These are phyloP conservation scores for Clausena lansium DNA, from an alignment of 345 rosid species.

Conservation along the genomic window DNA sequence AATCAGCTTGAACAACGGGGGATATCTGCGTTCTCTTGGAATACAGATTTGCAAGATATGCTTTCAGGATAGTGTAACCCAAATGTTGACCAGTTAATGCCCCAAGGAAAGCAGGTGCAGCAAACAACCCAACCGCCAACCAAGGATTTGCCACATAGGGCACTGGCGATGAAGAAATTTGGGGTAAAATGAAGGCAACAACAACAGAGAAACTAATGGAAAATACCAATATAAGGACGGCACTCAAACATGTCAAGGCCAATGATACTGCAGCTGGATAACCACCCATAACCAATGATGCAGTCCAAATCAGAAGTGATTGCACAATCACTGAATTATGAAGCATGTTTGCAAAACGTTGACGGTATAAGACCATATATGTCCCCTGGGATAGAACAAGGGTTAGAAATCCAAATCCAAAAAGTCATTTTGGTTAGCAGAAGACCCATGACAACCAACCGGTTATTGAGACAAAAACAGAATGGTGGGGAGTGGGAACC, in stretches of 20 bases:
- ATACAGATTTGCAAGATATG: conserved; percentile 45
- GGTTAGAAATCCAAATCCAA: conserved; percentile 16
- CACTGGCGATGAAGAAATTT: conserved; percentile 67
- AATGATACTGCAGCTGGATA: conserved; percentile 61
- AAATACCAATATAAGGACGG: conserved; percentile 61
- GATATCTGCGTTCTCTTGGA: conserved; percentile 52
- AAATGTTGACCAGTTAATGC: conserved; percentile 86
- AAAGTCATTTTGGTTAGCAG: conserved; percentile 3
- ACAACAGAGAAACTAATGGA: conserved; percentile 68
- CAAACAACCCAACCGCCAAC: conserved; percentile 83
- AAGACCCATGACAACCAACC: conserved; percentile 7
- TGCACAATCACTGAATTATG: conserved; percentile 80
- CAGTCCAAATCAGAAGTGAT: conserved; percentile 74
- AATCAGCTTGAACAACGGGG: conserved; percentile 40
- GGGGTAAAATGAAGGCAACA: conserved; percentile 69
- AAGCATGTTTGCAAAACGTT: conserved; percentile 67
- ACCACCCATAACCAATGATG: conserved; percentile 93
- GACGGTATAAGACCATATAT: conserved; percentile 73
- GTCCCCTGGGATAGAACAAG: conserved; percentile 58
- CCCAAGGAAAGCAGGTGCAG: conserved; percentile 85
- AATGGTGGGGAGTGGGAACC: not conserved
- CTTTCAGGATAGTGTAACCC: conserved; percentile 54
- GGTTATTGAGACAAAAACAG: not conserved
- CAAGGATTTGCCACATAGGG: conserved; percentile 82
- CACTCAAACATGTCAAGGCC: conserved; percentile 64